Evolutionary conservation across 164 flowering plant species (phyloP), one percentile per base, ranked within the genome.

Genomic region (Tetracentron sinense): DNA sequence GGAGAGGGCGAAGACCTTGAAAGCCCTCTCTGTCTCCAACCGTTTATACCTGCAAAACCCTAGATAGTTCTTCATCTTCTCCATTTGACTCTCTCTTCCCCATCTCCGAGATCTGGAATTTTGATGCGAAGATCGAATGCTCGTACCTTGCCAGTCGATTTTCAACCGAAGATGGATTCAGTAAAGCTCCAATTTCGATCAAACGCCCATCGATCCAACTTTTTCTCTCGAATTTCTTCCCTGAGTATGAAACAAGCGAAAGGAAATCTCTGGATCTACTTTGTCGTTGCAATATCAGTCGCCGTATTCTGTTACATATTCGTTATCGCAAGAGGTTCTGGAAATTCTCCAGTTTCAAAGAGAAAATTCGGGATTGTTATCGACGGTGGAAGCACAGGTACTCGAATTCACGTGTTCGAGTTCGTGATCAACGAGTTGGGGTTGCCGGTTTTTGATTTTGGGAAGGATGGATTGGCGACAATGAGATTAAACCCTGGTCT

Each of bases 361-460:
- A 61, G 30, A 38, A 77, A 72, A 48, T 88, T 66, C 63, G 73
- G 82, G 59, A 77, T 91, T 30, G 74, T 94, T 48, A 88, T 94
- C 50, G 97, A 94, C 55, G 97, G 96, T 0, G 99, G 99, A 7
- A 94, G 97, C 56, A 91, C 99, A 0, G 99, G 99, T 25, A 84
- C 89, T 15, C 77, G 99, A 53, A 82, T 89, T 53, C 97, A 94
- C 48, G 89, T 91, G 49, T 85, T 91, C 31, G 66, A 69, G 58
- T 89, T 76, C 69, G 49, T 22, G 22, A 33, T 79, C 6, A 75
- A 57, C 25, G 58, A 56, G 0, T 76, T 77, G 20, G 73, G 62
- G 7, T 28, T 17, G 25, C 61, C 78, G 25, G 68, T 57, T 14
- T 81, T 82, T 44, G 83, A 83, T 64, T 84, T 86, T 56, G 74